phyloP scores from a whole-genome alignment of 2,329 filamentous ascomycete genomes.

The Byssoonygena ceratinophila region DNA sequence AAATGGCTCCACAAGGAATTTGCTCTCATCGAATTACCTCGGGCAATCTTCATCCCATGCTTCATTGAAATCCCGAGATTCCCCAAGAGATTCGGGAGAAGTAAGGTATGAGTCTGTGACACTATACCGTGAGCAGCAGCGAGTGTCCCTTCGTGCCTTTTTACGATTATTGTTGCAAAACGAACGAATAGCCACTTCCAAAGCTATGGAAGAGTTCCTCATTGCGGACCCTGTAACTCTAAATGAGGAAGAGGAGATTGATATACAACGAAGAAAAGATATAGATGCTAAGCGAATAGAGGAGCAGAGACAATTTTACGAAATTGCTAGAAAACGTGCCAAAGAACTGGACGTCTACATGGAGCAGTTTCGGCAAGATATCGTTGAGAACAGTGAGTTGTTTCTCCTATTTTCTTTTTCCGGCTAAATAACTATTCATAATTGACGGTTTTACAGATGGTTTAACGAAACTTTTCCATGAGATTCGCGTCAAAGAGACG shows the following conservation, averaged over 20 bases:
- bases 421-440: no score
- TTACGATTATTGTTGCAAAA: constrained; percentile 79
- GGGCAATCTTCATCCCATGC: constrained; percentile 18
- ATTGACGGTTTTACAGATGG: constrained; percentile 47
- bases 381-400: constrained; percentile 62
- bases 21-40: constrained; percentile 17
- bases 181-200: constrained; percentile 69
- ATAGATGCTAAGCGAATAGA: constrained; percentile 82
- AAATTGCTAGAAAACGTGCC: constrained; percentile 81
- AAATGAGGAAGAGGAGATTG: constrained; percentile 70
- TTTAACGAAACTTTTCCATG: constrained; percentile 80
- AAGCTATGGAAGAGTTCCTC: constrained; percentile 75
- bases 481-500: constrained; percentile 80
- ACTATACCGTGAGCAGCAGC: constrained; percentile 77
- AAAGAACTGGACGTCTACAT: constrained; percentile 94
- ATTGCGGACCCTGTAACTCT: constrained; percentile 59
- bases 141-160: constrained; percentile 83
- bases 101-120: constrained; percentile 42
- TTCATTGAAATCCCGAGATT: constrained; percentile 20
- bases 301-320: constrained; percentile 89
- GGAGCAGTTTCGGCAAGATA: constrained; percentile 64
- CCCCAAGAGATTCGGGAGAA: constrained; percentile 35
- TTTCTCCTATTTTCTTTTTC: background rate
- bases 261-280: constrained; percentile 66
- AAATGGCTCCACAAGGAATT: constrained; percentile 26